These are phyloP conservation scores for Trichomonas gallinae DNA, from an alignment of 208 protist genomes.

Conservation along the genomic window DNA sequence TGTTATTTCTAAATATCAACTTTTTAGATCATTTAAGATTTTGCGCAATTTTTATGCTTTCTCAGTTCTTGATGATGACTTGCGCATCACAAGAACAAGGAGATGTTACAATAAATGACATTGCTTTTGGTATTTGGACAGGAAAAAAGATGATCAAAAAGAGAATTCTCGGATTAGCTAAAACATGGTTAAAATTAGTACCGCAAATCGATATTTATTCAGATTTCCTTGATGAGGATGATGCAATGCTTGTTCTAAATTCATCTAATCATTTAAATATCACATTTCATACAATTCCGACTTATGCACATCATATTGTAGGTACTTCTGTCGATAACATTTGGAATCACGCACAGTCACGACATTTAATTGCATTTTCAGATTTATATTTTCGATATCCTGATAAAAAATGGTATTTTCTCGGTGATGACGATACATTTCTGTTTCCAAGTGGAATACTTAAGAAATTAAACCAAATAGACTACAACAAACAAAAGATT, in stretches of 20 bases:
- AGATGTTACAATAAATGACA: neutral
- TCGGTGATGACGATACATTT: slow-evolving; percentile 6
- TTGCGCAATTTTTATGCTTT: too few relatives aligned
- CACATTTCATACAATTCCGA: neutral
- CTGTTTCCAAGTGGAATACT: neutral
- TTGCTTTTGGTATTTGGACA: slow-evolving; percentile 16
- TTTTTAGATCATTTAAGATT: too few relatives aligned
- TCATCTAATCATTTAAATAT: neutral
- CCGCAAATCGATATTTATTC: neutral
- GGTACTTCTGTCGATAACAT: neutral
- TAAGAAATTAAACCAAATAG: neutral
- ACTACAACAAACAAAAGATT: neutral
- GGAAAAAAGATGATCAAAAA: neutral
- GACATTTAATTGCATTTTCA: neutral
- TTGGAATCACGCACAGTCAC: neutral
- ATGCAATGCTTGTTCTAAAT: neutral
- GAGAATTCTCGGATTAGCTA: neutral
- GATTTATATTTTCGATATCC: neutral
- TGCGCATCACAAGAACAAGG: neutral
- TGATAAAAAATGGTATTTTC: neutral
- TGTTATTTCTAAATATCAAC: too few relatives aligned
- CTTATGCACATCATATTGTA: neutral
- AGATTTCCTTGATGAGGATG: neutral
- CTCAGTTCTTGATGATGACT: neutral
- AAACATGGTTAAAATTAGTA: neutral